Percentiles rank a stretch among this genome's conserved stretches.
Evolutionary conservation across 164 flowering plant genomes (phyloP).

Genomic region (Warburgia ugandensis): DNA sequence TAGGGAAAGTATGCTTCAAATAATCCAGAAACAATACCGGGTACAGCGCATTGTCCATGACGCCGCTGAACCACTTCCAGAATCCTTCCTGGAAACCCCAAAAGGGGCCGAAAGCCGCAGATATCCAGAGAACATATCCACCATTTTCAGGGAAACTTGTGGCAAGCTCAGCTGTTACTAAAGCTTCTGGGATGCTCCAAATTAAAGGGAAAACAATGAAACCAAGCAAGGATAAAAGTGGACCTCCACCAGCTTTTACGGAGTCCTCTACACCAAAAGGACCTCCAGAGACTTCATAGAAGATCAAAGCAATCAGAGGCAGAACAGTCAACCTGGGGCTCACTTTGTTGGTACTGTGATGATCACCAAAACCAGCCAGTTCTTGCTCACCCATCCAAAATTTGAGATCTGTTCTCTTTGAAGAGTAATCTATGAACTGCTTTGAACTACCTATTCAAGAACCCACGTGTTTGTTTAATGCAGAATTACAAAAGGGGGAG

Average conservation of each 20-base stretch:
- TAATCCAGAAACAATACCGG: constrained; percentile 84
- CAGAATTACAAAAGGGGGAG: no score
- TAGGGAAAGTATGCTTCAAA: constrained; percentile 66
- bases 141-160: constrained; percentile 84
- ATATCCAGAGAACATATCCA: constrained; percentile 84
- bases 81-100: constrained; percentile 96
- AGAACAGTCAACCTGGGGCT: constrained; percentile 54
- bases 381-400: no score
- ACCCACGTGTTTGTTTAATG: no score
- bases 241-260: constrained; percentile 76
- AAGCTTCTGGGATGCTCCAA: constrained; percentile 93
- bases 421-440: no score
- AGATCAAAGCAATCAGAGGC: constrained; percentile 75
- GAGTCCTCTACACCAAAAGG: constrained; percentile 93
- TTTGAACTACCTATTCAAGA: no score
- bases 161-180: constrained; percentile 80
- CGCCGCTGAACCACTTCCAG: constrained; percentile 95
- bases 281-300: constrained; percentile 93
- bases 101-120: constrained; percentile 82
- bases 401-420: no score
- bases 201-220: constrained; percentile 71
- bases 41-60: constrained; percentile 85
- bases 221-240: constrained; percentile 67
- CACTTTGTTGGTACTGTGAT: no score
- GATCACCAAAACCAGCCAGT: no score